Base-by-base conservation (phyloP, 2,329 filamentous ascomycete species). In the Diaporthe amygdali region DNA sequence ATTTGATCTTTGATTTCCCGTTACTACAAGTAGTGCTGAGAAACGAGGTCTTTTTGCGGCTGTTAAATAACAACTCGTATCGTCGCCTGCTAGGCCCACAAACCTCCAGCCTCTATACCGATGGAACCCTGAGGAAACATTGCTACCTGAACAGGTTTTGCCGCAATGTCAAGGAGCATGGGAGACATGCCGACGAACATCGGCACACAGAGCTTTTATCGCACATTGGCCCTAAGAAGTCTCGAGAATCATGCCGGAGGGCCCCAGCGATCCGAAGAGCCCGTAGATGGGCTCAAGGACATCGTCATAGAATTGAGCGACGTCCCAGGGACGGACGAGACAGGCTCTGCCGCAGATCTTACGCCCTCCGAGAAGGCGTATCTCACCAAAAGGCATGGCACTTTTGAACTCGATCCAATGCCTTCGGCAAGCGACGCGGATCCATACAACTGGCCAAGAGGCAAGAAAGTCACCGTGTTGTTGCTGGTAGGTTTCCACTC, bases 401-500 rank as follows among this genome's bases (percentile, higher is more conserved):
- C 85, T 0, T 76, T 87, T 17, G 81, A 87, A 27, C 81, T 89
- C 5, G 85, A 88, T 63, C 86, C 87, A 1, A 76, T 88, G 22
- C 87, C 87, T 1, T 81, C 80, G n/a, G 80, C 81, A 71, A 81
- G 81, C 27, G 82, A 83, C 67, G 84, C 83, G 6, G 86, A 88
- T 74, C 87, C 86, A 1, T 87, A 86, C 76, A 88, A 89, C 72
- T 88, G 85, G 85, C 81, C 85, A 2, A 74, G 70, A 17, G 86
- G 85, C 84, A 86, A 86, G 47, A 87, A 86, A 82, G 77, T 78
- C 2, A 71, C 78, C 71, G 85, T 87, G 64, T 78, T 88, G 0
- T 66, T 83, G n/a, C 82, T 87, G 7, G 85, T 88, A 9, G 84
- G 84, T 0, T 85, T 85, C 74, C 84, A 87, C 71, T 84, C 85